A percentile compares a stretch with the other conserved stretches of the same genome.
These are phyloP conservation scores for Gossypium thurberi DNA, from an alignment of 345 rosid genomes.

Conservation along the genomic window DNA sequence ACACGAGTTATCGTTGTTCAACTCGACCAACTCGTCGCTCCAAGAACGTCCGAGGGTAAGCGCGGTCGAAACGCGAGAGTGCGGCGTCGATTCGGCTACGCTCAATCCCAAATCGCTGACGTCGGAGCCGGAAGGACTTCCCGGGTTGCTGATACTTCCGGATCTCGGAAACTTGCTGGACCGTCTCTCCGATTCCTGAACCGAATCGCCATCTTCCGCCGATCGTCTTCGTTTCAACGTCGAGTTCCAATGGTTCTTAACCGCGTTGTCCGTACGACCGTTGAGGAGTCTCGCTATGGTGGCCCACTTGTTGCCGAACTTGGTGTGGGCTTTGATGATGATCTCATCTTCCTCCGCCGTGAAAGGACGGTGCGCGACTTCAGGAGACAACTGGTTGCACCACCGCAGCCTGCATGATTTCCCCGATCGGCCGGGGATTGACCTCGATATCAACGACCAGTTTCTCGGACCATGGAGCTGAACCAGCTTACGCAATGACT, in stretches of 20 bases:
- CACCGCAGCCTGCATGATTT: constrained; percentile 64
- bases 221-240: constrained; percentile 39
- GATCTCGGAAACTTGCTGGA: constrained; percentile 13
- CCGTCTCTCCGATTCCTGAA: constrained; percentile 25
- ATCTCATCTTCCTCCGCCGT: constrained; percentile 45
- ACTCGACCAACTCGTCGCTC: constrained; percentile 18
- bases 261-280: constrained; percentile 56
- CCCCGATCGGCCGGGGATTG: constrained; percentile 54
- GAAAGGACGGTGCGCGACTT: constrained; percentile 48
- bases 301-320: constrained; percentile 58
- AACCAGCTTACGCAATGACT: constrained; percentile 34
- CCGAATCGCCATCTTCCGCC: constrained; percentile 14
- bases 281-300: constrained; percentile 45
- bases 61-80: constrained; percentile 21
- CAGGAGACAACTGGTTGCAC: constrained; percentile 65
- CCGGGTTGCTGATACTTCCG: background rate
- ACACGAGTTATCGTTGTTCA: background rate
- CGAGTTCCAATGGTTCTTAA: constrained; percentile 67
- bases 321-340: constrained; percentile 42
- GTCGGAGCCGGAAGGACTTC: constrained; percentile 31
- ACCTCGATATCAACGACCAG: constrained; percentile 49
- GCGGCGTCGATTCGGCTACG: background rate
- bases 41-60: constrained; percentile 42
- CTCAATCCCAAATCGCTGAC: constrained; percentile 32
- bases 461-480: constrained; percentile 42